Base-by-base conservation (phyloP, 495 filamentous ascomycete species). In the Choiromyces venosus region DNA sequence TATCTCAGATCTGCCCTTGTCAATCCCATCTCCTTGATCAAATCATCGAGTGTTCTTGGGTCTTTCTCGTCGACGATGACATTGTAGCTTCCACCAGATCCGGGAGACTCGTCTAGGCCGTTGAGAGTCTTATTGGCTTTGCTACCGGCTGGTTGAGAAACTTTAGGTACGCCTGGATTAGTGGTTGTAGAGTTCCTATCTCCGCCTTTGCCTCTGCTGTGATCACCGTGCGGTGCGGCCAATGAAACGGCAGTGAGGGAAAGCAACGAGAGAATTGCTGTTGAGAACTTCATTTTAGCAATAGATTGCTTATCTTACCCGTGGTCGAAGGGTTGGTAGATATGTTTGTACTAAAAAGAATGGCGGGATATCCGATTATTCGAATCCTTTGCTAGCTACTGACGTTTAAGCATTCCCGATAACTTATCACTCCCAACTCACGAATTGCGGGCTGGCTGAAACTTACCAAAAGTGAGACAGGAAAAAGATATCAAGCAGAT, bases 1-100 rank as follows among this genome's bases (percentile, higher is more conserved):
- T 83, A 78, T 25, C 78, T 77, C 64, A 85, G 18, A 52, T 79
- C 77, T 10, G 73, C 19, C 52, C 64, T 80, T 56, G 67, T 76
- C 16, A 76, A 38, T 9, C 52, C 68, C 79, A 81, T 81, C 44
- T 79, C 79, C 12, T 33, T 25, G 6, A 81, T 42, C 66, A 81
- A 40, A 1, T 81, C 66, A 10, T 81, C 73, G 16, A 81, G 73
- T 1, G 67, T 70, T 21, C 79, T 76, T 2, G 73, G 75, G 66
- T 81, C 79, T 4, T 72, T 67, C 21, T 81, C 71, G 67, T 81
- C 73, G 29, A 81, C 40, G 25, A 81, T 71, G 19, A 78, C 76
- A 65, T 71, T 72, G 65, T 74, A 81, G 35, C 67, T 68, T n/a
- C 79, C 79, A 37, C 72, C 79, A 19, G 76, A 75, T 12, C 75